Base-by-base conservation (phyloP, 345 rosid genomes). In the Triadica sebifera region DNA sequence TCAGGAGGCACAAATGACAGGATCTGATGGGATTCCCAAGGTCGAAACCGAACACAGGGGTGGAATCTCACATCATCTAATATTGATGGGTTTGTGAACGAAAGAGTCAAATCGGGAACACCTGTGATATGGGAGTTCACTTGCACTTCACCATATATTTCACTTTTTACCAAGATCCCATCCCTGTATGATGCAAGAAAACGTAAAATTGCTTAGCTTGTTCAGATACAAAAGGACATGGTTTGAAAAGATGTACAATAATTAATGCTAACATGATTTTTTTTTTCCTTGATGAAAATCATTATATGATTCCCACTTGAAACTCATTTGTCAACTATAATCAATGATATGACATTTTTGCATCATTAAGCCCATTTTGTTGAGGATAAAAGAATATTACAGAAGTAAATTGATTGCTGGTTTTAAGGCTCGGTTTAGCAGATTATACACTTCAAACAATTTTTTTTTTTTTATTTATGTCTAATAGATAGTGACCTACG, bases 1-100 rank as follows among this genome's bases (percentile, higher is more conserved):
- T 95, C 99, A 59, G 99, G 98, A 80, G 99, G 99, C 55, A 95
- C 92, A 83, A 95, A 95, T 41, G 99, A 91, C 53, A 95, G 85
- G 75, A 91, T 78, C 81, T 93, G 98, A 85, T 91, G 89, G 58
- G 98, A 88, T 72, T 93, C 99, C 99, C 99, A 93, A 22, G 94
- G 97, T 65, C 93, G 88, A 81, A 85, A 93, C n/a, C 98, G 96
- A 64, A 95, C 94, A 83, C 93, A 90, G 7, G 98, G 94, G 82
- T 95, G 99, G 66, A 95, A 93, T 67, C 96, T 85, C 71, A 85
- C 86, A 76, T 93, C 97, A 55, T 93, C 94, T 63, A 95, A 73
- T 53, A 95, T 80, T 1, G 90, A 84, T 13, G 97, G 95, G 75
- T 95, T 95, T 53, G 86, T 81, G 79, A 95, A 95, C 4, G 97